Percentiles rank a stretch among this genome's conserved stretches.
Conservation (phyloP, 257 asterid species). For the Fraxinus anomala region DNA sequence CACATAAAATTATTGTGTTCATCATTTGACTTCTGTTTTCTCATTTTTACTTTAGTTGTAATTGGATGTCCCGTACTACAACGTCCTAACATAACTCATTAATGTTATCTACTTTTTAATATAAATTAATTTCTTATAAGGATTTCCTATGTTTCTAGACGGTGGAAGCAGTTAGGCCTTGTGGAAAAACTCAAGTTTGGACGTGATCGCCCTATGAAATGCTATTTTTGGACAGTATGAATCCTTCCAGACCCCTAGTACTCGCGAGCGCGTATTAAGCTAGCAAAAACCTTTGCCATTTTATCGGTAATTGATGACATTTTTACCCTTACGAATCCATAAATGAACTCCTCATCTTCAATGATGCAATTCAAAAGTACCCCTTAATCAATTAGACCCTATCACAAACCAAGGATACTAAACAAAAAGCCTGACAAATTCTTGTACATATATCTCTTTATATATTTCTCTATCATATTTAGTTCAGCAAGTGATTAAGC, state of each 20-base stretch:
- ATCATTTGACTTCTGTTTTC: too few relatives aligned
- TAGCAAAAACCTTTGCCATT: slow-evolving; percentile 42
- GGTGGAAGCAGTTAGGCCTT: slow-evolving; percentile 48
- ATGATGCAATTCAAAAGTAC: slow-evolving; percentile 31
- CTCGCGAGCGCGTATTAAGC: slow-evolving; percentile 33
- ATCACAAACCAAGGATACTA: too few relatives aligned
- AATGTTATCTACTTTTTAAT: not conserved
- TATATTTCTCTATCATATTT: too few relatives aligned
- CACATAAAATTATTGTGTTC: too few relatives aligned
- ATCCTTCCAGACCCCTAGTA: slow-evolving; percentile 40
- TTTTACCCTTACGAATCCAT: slow-evolving; percentile 35
- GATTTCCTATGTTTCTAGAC: slow-evolving; percentile 21
- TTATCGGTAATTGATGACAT: slow-evolving; percentile 46
- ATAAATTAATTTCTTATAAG: not conserved
- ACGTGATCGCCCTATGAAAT: slow-evolving; percentile 37
- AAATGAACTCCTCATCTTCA: slow-evolving; percentile 38
- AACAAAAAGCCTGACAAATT: too few relatives aligned
- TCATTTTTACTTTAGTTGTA: too few relatives aligned
- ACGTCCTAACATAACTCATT: too few relatives aligned
- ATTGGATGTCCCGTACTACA: too few relatives aligned
- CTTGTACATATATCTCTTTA: too few relatives aligned
- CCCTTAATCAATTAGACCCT: too few relatives aligned
- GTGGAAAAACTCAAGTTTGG: slow-evolving; percentile 43
- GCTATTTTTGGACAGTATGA: slow-evolving; percentile 49
- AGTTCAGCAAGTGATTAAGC: too few relatives aligned